A percentile compares a stretch with the other conserved stretches of the same genome.
Conservation (phyloP, 306 rosid genomes). For the Vigna hirtella region DNA sequence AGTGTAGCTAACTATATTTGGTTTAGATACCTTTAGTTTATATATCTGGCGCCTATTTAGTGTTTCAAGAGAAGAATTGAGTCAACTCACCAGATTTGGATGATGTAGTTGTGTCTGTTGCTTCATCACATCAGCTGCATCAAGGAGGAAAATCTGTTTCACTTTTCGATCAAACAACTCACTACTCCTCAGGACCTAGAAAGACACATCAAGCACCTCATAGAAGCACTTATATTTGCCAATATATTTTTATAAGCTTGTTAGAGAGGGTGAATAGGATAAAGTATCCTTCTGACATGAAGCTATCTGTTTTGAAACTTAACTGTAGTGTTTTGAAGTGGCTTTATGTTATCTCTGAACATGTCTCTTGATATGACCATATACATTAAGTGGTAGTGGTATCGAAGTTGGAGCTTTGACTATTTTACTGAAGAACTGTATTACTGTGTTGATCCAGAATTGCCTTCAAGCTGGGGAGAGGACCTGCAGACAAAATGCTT, state of each 20-base stretch:
- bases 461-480: slow-evolving; percentile 96
- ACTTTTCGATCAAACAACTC: background rate
- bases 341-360: slow-evolving; percentile 29
- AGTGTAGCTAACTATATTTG: background rate
- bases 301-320: slow-evolving; percentile 34
- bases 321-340: slow-evolving; percentile 29
- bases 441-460: slow-evolving; percentile 65
- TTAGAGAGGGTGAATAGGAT: background rate
- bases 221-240: slow-evolving; percentile 8
- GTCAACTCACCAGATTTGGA: slow-evolving; percentile 17
- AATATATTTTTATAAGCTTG: background rate
- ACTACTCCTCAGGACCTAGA: slow-evolving; percentile 2
- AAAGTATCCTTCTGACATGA: slow-evolving; percentile 24
- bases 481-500: slow-evolving; percentile 95
- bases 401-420: slow-evolving; percentile 10
- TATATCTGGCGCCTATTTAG: background rate
- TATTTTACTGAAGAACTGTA: slow-evolving; percentile 29
- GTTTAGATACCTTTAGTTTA: slow-evolving; percentile 25
- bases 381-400: slow-evolving; percentile 27
- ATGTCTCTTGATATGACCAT: slow-evolving; percentile 10
- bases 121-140: slow-evolving; percentile 14
- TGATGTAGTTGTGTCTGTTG: background rate
- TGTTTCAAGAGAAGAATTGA: slow-evolving; percentile 14
- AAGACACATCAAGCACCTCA: slow-evolving; percentile 11
- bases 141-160: background rate